Evolutionary conservation across 2,329 filamentous ascomycete genomes (phyloP), one percentile per base, ranked within the genome.

Genomic region (Fusarium cicatricum): DNA sequence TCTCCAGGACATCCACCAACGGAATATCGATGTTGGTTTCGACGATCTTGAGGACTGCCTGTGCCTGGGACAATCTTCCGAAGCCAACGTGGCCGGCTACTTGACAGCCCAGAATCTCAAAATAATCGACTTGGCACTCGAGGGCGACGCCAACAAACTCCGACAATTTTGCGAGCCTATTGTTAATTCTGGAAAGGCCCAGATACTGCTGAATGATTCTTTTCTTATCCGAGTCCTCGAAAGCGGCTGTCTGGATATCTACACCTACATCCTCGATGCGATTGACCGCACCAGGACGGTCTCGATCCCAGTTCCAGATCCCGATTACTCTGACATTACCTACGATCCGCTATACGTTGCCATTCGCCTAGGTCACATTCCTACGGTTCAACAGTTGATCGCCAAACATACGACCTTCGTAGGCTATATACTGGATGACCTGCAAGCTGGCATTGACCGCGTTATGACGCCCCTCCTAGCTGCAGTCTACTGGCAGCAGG

Each of bases 1-100:
- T 42, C 55, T 72, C 11, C 71, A 67, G 17, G 67, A 72, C 21
- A 69, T 73, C 41, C 65, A 70, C 23, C 52, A 68, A 14, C 55
- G 61, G 9, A 68, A 63, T 11, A 51, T 71, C 14, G 64, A 64
- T 29, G 46, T 58, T 11, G 71, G 69, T 2, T 37, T 73, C 5
- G 61, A 66, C 21, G 69, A 69, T 37, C 62, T 72, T 12, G 67
- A 71, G 15, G 60, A 66, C 26, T 72, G 65, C 36, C 70, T 71
- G 10, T 46, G 37, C 7, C 55, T 72, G 1, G 71, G 69, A 2
- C 58, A 66, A 7, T 47, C 67, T 1, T 59, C 65, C 9, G 55
- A 67, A 14, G 34, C 64, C 8, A 41, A 60, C 11, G 47, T 47
- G 5, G 52, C 59, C 2, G 46, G 60, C 2, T 62, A 58, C 23